phyloP scores from a whole-genome alignment of 306 rosid species.

The Quercus dentata region DNA sequence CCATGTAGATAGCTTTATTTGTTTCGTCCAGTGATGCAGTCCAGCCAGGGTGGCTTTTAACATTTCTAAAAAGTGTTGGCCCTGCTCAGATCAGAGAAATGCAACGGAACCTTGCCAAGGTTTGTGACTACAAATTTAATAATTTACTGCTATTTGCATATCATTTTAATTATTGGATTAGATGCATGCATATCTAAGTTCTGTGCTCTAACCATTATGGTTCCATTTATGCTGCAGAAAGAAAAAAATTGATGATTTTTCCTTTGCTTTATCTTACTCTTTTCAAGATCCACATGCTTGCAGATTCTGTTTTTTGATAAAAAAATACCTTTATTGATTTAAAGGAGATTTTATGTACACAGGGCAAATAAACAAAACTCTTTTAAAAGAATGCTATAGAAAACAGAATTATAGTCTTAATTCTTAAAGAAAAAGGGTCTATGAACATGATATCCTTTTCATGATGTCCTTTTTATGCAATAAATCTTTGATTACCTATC shows the following conservation, averaged over 20 bases:
- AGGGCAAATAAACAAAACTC: no score
- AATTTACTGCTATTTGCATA: not conserved
- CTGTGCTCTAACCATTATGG: not conserved
- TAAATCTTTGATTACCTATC: no score
- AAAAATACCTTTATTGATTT: no score
- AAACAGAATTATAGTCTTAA: no score
- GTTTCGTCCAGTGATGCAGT: slow-evolving; percentile 72
- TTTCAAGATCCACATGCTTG: not conserved
- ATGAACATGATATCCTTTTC: no score
- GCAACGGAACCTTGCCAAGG: slow-evolving; percentile 82
- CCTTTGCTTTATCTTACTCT: not conserved
- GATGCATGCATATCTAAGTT: not conserved
- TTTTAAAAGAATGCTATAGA: no score
- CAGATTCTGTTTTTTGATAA: no score
- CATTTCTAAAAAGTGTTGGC: slow-evolving; percentile 51
- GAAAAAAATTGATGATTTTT: not conserved
- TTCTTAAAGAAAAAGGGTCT: no score
- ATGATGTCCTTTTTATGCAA: no score
- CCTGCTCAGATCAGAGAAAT: slow-evolving; percentile 53
- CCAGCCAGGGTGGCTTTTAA: slow-evolving; percentile 72
- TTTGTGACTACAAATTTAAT: slow-evolving; percentile 27
- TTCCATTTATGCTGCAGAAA: not conserved
- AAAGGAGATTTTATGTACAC: no score
- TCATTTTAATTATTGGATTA: not conserved
- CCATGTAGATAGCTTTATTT: slow-evolving; percentile 57